Conservation (phyloP, 352 stramenopile species). For the Plasmopara halstedii region DNA sequence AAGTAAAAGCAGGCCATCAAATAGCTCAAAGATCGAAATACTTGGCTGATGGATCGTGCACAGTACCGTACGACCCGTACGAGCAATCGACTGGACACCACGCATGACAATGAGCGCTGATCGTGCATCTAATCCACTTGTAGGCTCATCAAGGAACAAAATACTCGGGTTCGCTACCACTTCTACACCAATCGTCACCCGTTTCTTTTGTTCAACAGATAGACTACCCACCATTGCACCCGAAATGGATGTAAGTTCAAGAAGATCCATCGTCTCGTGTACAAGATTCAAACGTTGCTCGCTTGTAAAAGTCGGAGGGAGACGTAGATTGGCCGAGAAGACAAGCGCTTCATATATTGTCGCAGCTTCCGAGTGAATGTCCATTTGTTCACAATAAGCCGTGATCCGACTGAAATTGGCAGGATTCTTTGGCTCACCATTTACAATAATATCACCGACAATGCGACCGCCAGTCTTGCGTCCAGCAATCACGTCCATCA, state of each 20-base stretch:
- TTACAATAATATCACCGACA: conserved; percentile 83
- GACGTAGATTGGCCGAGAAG: conserved; percentile 85
- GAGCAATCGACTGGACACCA: conserved; percentile 73
- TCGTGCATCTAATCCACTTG: conserved; percentile 80
- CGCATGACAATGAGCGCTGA: conserved; percentile 85
- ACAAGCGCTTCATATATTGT: conserved; percentile 86
- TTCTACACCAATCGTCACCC: conserved; percentile 89
- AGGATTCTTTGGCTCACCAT: conserved; percentile 72
- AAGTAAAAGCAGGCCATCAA: conserved; percentile 86
- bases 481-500: conserved; percentile 70
- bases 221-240: conserved; percentile 23
- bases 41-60: conserved; percentile 55
- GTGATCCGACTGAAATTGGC: conserved; percentile 80
- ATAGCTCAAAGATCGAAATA: conserved; percentile 88
- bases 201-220: too few species aligned
- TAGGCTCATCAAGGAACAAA: conserved; percentile 91
- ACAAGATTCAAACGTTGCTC: conserved; percentile 39
- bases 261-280: conserved; percentile 40
- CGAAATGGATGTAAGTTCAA: conserved; percentile 26
- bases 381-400: conserved; percentile 91
- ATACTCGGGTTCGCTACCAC: conserved; percentile 89
- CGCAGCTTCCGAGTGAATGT: conserved; percentile 72
- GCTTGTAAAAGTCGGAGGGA: conserved; percentile 37
- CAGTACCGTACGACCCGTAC: conserved; percentile 84
- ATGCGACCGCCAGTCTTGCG: conserved; percentile 68